Percentiles rank a stretch among this genome's conserved stretches.
These are phyloP conservation scores for Chara braunii DNA, from an alignment of 139 green algal species.

Conservation along the genomic window DNA sequence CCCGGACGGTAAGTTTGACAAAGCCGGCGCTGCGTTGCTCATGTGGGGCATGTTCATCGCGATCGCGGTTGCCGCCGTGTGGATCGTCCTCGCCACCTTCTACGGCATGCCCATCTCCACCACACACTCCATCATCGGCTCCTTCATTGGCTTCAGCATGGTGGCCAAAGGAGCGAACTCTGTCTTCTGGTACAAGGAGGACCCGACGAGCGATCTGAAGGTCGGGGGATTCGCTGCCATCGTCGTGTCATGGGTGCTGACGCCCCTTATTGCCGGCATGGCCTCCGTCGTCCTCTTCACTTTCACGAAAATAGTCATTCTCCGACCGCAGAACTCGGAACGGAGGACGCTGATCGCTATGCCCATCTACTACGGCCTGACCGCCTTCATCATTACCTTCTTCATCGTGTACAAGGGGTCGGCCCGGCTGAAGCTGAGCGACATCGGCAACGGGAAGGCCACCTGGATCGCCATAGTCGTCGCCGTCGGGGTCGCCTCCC, in stretches of 20 bases:
- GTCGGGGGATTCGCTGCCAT: too few species aligned
- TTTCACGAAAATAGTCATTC: not conserved
- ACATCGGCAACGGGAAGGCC: too few species aligned
- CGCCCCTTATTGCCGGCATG: slow-evolving; percentile 14
- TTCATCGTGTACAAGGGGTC: slow-evolving; percentile 9
- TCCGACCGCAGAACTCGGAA: slow-evolving; percentile 3
- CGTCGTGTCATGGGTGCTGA: slow-evolving; percentile 23
- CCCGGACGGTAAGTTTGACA: slow-evolving; percentile 9
- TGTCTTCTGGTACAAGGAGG: too few species aligned
- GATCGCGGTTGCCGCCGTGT: slow-evolving; percentile 39
- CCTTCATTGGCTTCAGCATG: too few species aligned
- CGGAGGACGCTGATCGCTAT: not conserved
- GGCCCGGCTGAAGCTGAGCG: too few species aligned
- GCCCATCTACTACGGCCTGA: slow-evolving; percentile 3
- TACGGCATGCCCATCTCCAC: slow-evolving; percentile 47
- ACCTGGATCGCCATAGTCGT: too few species aligned
- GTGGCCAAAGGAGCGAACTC: too few species aligned
- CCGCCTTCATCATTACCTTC: slow-evolving; percentile 10
- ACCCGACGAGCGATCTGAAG: too few species aligned
- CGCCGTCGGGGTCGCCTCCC: too few species aligned
- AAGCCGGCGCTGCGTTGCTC: slow-evolving; percentile 36
- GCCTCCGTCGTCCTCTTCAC: not conserved
- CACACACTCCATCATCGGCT: slow-evolving; percentile 47
- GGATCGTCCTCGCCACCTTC: slow-evolving; percentile 43
- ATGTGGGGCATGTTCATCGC: slow-evolving; percentile 47